Percentiles rank a stretch among this genome's conserved stretches.
Conservation (phyloP, 805 yeast species). For the Starmera amethionina region DNA sequence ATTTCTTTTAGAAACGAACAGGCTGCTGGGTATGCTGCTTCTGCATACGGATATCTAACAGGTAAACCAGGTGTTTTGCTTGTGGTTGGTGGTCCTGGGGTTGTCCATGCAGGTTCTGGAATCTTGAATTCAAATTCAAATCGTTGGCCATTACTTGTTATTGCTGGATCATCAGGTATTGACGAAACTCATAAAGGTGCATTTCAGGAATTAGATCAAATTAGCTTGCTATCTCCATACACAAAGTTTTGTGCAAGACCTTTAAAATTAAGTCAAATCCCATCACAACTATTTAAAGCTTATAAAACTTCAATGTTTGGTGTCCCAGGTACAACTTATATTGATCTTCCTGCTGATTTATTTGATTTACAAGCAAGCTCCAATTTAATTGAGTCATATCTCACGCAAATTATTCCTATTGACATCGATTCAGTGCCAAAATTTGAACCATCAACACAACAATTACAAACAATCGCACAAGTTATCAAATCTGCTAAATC, state of each 20-base stretch:
- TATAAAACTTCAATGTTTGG: constrained; percentile 37
- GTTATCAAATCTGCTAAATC: constrained; percentile 25
- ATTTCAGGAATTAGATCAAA: constrained; percentile 64
- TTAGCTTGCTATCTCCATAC: constrained; percentile 35
- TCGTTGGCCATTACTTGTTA: constrained; percentile 54
- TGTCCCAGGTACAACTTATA: constrained; percentile 50
- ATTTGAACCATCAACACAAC: constrained; percentile 24
- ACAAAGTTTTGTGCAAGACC: constrained; percentile 45
- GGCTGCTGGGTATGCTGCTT: constrained; percentile 68
- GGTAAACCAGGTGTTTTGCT: constrained; percentile 56
- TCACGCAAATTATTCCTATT: constrained; percentile 5
- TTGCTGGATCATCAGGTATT: constrained; percentile 53
- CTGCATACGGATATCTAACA: constrained; percentile 57
- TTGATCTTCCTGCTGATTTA: constrained; percentile 56
- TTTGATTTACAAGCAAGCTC: no score
- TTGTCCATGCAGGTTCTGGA: constrained; percentile 60
- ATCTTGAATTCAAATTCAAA: constrained; percentile 52
- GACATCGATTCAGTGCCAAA: constrained; percentile 17
- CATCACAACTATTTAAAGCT: constrained; percentile 34
- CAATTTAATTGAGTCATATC: constrained; percentile 21
- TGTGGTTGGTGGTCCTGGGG: constrained; percentile 72
- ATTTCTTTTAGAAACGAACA: constrained; percentile 62
- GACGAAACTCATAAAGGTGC: constrained; percentile 47
- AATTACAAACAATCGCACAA: constrained; percentile 26
- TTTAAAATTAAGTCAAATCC: constrained; percentile 22